Evolutionary conservation across 306 rosid genomes (phyloP).

Genomic region (Cucurbita ficifolia): DNA sequence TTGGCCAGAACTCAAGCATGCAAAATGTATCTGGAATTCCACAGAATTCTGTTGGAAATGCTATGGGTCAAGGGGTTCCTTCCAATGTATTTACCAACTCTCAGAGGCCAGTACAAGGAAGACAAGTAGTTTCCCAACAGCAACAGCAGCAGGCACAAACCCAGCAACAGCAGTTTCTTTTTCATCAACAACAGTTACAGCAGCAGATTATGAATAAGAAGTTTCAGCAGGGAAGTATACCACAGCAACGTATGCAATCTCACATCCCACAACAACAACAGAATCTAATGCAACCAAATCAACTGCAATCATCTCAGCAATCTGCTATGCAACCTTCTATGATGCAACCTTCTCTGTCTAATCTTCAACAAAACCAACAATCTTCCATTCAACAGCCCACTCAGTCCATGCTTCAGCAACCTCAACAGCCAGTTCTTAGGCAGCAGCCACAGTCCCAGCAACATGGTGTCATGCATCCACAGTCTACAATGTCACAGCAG

Average conservation of each 20-base stretch:
- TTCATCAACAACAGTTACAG: constrained; percentile 49
- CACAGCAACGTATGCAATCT: constrained; percentile 34
- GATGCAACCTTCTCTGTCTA: constrained; percentile 50
- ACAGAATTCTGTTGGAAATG: constrained; percentile 44
- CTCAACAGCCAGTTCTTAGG: constrained; percentile 59
- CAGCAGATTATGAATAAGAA: constrained; percentile 40
- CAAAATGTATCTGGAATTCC: constrained; percentile 44
- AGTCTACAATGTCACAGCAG: constrained; percentile 51
- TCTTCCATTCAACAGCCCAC: constrained; percentile 53
- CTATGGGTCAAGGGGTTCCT: constrained; percentile 52
- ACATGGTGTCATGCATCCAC: constrained; percentile 46
- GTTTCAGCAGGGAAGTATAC: constrained; percentile 29
- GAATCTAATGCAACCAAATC: constrained; percentile 52
- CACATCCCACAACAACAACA: constrained; percentile 52
- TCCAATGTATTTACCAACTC: constrained; percentile 50
- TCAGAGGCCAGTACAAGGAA: constrained; percentile 62
- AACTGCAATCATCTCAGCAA: constrained; percentile 73
- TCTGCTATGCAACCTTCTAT: constrained; percentile 49
- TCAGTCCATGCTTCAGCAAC: constrained; percentile 67
- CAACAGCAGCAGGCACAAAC: constrained; percentile 43
- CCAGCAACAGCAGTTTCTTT: constrained; percentile 44
- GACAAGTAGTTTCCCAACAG: constrained; percentile 51
- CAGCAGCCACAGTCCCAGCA: constrained; percentile 73
- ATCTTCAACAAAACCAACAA: constrained; percentile 65
- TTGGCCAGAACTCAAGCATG: constrained; percentile 51